Conservation (phyloP, 208 protist species). For the Strigomonas galati region DNA sequence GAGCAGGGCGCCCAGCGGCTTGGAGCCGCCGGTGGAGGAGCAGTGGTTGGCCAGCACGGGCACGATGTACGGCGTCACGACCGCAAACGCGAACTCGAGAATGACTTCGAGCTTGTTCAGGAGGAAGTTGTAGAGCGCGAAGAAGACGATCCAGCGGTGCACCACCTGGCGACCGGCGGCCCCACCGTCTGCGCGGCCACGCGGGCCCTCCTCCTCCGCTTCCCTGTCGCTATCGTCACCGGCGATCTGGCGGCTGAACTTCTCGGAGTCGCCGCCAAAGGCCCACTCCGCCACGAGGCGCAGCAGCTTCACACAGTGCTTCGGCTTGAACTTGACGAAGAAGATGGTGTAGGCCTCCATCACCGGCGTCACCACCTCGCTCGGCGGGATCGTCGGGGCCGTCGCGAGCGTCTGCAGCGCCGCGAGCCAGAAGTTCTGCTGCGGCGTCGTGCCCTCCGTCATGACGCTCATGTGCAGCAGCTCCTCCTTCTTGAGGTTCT, state of each 20-base stretch:
- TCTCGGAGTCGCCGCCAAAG: constrained; percentile 41
- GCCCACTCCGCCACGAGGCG: constrained; percentile 70
- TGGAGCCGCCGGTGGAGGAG: constrained; percentile 26
- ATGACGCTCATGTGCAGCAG: constrained; percentile 62
- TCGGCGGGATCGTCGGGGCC: constrained; percentile 51
- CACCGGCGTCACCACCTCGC: constrained; percentile 63
- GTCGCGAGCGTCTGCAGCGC: constrained; percentile 67
- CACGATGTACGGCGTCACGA: constrained; percentile 58
- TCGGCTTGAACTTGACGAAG: constrained; percentile 88
- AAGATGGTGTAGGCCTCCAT: constrained; percentile 78
- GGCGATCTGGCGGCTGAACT: not conserved
- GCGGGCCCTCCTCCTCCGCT: constrained; percentile 20
- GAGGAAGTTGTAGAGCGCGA: constrained; percentile 71
- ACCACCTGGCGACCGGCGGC: constrained; percentile 39
- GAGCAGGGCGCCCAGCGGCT: constrained; percentile 40
- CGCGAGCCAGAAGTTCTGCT: constrained; percentile 83
- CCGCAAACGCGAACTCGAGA: constrained; percentile 75
- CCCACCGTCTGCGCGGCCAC: constrained; percentile 3
- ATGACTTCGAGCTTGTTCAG: constrained; percentile 76
- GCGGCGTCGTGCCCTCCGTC: constrained; percentile 41
- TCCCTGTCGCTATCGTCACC: constrained; percentile 9
- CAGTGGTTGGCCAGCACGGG: constrained; percentile 63
- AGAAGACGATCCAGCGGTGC: constrained; percentile 80
- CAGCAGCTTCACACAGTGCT: constrained; percentile 65
- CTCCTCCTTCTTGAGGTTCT: constrained; percentile 69